Base-by-base conservation (phyloP, 352 stramenopile species). In the Plasmopara muralis region DNA sequence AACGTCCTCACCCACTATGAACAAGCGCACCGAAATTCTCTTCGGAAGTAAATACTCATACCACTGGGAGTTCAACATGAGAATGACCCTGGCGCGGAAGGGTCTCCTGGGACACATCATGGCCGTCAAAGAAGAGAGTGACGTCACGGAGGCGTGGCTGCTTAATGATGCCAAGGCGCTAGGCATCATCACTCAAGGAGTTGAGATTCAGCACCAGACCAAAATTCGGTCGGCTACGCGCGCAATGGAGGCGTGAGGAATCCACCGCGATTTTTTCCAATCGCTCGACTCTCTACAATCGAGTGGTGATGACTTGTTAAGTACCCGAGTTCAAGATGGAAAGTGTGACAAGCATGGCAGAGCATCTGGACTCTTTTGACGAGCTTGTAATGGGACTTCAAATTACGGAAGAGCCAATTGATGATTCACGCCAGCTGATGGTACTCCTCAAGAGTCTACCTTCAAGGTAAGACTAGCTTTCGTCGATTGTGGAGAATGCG, bases 201-300 rank as follows among this genome's bases (percentile, higher is more conserved):
- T 72, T 2, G 31, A 55, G 9, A 0, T 61, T 6, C 35, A 41
- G 35, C 35, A 41, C 14, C 35, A 41, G 35, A 41, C 35, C 10
- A 41, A 41, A 10, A 41, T 41, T 6, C 9, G 35, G 35, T 16
- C 35, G 35, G 12, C 35, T 41, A 41, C 35, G 35, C 35, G 35
- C 35, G 12, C 35, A 5, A 41, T 41, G 35, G 35, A 41, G 12
- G 6, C 35, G 12, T 41, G 35, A 10, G 35, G 10, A 16, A 41
- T 10, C 10, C 35, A n/a, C 14, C 35, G 35, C 9, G 35, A 41
- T 14, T 41, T 41, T 10, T 41, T n/a, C 6, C 35, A 41, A 41
- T 15, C 35, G 35, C 14, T 16, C 35, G 9, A 67, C 50, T 16
- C 47, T 73, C 12, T 44, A 74, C 34, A 72, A 74, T 43, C 55